These are phyloP conservation scores for Daphne laureola DNA, from an alignment of 441 rosid species.

Conservation along the genomic window DNA sequence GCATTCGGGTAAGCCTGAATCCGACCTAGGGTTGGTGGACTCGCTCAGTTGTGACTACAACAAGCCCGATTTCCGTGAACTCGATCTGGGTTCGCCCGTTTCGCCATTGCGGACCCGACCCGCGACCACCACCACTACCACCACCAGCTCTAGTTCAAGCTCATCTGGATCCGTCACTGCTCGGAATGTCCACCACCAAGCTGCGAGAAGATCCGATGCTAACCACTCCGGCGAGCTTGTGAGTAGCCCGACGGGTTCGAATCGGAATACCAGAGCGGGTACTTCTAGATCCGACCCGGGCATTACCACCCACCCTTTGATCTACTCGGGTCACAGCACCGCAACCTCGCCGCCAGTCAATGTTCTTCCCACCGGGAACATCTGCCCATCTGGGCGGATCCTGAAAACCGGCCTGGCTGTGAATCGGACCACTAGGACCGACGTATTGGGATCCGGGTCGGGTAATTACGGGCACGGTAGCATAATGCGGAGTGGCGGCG, in stretches of 20 bases:
- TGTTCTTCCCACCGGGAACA: constrained; percentile 74
- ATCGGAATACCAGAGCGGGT: constrained; percentile 24
- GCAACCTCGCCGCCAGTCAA: constrained; percentile 47
- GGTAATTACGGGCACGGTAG: constrained; percentile 93
- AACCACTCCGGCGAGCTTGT: constrained; percentile 49
- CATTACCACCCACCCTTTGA: constrained; percentile 22
- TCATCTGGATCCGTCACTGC: constrained; percentile 75
- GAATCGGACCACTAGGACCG: constrained; percentile 41
- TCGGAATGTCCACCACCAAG: constrained; percentile 27
- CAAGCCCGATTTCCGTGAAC: constrained; percentile 94
- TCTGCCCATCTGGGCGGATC: constrained; percentile 76
- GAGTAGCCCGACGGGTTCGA: constrained; percentile 27
- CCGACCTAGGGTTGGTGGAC: constrained; percentile 38
- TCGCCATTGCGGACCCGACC: constrained; percentile 67
- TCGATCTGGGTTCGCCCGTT: constrained; percentile 93
- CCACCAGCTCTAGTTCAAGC: constrained; percentile 58
- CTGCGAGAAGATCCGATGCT: constrained; percentile 24
- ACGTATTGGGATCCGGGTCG: constrained; percentile 74
- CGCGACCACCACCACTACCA: constrained; percentile 25
- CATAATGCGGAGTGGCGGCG: constrained; percentile 60
- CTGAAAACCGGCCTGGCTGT: constrained; percentile 51
- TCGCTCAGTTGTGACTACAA: constrained; percentile 53
- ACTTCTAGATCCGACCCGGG: constrained; percentile 43
- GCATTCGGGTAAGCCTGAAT: constrained; percentile 33
- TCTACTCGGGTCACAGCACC: constrained; percentile 35